A percentile compares a stretch with the other conserved stretches of the same genome.
Evolutionary conservation across 371 early-diverging fungal genomes (phyloP).

Genomic region (Lichtheimia hyalospora): DNA sequence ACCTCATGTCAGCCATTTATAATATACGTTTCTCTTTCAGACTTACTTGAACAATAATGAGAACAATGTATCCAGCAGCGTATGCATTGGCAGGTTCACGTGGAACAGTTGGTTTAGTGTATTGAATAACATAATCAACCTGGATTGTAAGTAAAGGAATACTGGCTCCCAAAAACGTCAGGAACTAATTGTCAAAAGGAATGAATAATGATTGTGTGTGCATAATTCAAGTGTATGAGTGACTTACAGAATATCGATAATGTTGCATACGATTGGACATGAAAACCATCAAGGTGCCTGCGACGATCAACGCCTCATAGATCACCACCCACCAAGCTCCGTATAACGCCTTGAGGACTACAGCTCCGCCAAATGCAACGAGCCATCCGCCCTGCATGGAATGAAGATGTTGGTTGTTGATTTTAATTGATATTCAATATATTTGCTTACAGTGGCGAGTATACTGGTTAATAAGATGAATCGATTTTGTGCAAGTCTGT

Average conservation of each 20-base stretch:
- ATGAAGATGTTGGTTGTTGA: background rate
- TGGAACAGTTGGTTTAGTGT: conserved; percentile 21
- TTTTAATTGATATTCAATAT: background rate
- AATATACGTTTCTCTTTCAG: background rate
- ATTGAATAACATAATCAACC: conserved; percentile 41
- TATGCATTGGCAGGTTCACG: conserved; percentile 31
- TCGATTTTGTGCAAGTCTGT: conserved; percentile 25
- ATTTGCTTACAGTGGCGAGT: conserved; percentile 28
- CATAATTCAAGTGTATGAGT: background rate
- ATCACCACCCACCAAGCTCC: conserved; percentile 51
- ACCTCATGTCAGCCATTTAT: background rate
- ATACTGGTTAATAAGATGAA: conserved; percentile 27
- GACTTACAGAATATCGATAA: conserved; percentile 38
- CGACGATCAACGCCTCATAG: conserved; percentile 30
- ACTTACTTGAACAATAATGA: conserved; percentile 41
- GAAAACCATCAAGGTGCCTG: conserved; percentile 21
- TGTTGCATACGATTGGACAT: conserved; percentile 21
- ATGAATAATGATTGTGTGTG: background rate
- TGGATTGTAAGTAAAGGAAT: conserved; percentile 44
- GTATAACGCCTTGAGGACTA: conserved; percentile 31
- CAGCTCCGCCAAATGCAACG: conserved; percentile 37
- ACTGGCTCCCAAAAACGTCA: conserved; percentile 38
- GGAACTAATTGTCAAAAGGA: conserved; percentile 23
- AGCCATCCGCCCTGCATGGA: conserved; percentile 32
- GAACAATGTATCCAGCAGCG: conserved; percentile 35